phyloP scores from a whole-genome alignment of 345 rosid genomes.

The Eucalyptus erythrocorys region DNA sequence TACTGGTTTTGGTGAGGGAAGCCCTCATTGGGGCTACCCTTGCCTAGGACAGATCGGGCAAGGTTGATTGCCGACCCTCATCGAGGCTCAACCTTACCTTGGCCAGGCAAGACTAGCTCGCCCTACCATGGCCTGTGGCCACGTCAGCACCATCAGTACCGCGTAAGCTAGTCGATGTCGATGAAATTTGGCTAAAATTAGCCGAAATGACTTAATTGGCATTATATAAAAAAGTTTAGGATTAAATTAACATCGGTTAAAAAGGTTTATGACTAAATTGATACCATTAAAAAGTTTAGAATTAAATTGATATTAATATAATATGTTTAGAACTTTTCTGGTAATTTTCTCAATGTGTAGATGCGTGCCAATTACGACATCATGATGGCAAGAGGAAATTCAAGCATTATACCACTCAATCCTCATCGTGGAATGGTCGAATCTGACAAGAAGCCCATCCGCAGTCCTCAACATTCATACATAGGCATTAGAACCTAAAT shows the following conservation, averaged over 20 bases:
- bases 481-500: not conserved
- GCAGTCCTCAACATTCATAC: not conserved
- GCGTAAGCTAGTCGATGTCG: accelerated
- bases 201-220: accelerated
- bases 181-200: too few relatives aligned
- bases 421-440: not conserved
- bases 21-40: too few relatives aligned
- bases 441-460: not conserved
- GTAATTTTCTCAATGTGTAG: accelerated
- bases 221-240: too few relatives aligned
- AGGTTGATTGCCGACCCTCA: accelerated
- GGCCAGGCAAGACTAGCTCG: accelerated
- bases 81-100: accelerated
- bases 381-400: not conserved
- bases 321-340: accelerated
- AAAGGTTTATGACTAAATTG: accelerated
- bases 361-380: not conserved
- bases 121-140: accelerated
- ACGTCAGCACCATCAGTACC: accelerated
- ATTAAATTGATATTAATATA: accelerated
- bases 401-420: not conserved
- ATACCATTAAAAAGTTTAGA: too few relatives aligned
- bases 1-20: accelerated
- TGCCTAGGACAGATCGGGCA: too few relatives aligned
- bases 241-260: too few relatives aligned